phyloP scores from a whole-genome alignment of 1,139 yeast genomes.

The Yamadazyma trypodendri region DNA sequence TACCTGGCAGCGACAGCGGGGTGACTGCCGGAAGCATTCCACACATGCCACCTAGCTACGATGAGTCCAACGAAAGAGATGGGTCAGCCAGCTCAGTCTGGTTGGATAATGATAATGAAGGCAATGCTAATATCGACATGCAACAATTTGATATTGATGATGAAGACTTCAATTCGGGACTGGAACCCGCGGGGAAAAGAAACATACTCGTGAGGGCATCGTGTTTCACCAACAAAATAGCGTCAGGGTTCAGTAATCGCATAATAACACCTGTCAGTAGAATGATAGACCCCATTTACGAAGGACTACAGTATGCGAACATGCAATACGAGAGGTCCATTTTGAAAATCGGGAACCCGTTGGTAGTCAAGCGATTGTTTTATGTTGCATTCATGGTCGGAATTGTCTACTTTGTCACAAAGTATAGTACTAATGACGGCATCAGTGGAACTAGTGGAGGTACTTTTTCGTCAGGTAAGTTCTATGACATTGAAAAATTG shows the following conservation, averaged over 20 bases:
- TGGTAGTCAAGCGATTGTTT: conserved; percentile 73
- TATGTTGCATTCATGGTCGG: conserved; percentile 65
- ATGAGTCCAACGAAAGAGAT: conserved; percentile 15
- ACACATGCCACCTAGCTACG: conserved; percentile 31
- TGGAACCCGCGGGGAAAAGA: conserved; percentile 17
- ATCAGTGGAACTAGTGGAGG: conserved; percentile 43
- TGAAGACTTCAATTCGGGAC: conserved; percentile 13
- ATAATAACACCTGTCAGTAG: conserved; percentile 54
- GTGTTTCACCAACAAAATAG: conserved; percentile 30
- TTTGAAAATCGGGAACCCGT: conserved; percentile 75
- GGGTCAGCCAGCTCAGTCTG: background rate
- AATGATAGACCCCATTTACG: conserved; percentile 68
- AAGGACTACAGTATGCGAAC: conserved; percentile 47
- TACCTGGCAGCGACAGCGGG: conserved; percentile 4
- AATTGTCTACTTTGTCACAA: conserved; percentile 56
- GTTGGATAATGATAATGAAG: conserved; percentile 3
- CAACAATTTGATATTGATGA: conserved; percentile 49
- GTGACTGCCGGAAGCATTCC: conserved; percentile 10
- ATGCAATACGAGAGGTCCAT: conserved; percentile 55
- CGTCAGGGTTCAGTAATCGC: conserved; percentile 39
- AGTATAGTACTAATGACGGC: conserved; percentile 52
- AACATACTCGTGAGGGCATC: conserved; percentile 31
- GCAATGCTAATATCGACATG: conserved; percentile 14
- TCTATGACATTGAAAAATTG: conserved; percentile 58
- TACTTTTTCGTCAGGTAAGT: conserved; percentile 54